A percentile compares a stretch with the other conserved stretches of the same genome.
phyloP scores from a whole-genome alignment of 257 asterid genomes.

The Handroanthus guayacan region DNA sequence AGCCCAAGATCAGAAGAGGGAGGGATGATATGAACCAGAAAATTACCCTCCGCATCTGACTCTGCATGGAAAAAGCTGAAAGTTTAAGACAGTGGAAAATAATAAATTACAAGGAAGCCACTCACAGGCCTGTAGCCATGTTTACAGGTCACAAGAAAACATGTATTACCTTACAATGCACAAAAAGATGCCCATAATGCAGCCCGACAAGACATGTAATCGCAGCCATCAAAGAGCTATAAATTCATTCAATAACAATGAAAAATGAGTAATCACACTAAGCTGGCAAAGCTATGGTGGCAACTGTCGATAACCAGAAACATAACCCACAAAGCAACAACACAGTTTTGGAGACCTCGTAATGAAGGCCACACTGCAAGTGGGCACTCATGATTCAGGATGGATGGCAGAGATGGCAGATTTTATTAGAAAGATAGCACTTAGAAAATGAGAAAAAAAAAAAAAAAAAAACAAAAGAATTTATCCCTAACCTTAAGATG shows the following conservation, averaged over 20 bases:
- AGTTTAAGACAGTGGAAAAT: conserved; percentile 14
- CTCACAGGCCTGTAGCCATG: conserved; percentile 20
- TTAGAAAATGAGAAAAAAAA: conserved; percentile 13
- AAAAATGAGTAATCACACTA: conserved; percentile 12
- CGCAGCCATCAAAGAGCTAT: conserved; percentile 89
- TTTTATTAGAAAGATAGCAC: conserved; percentile 10
- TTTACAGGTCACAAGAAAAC: conserved; percentile 25
- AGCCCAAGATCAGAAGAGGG: conserved; percentile 64
- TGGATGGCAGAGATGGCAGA: background rate
- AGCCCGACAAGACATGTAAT: conserved; percentile 83
- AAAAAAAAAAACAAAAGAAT: conserved; percentile 12
- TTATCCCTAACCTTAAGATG: conserved; percentile 65
- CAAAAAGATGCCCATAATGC: conserved; percentile 87
- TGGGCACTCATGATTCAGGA: background rate
- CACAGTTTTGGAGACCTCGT: background rate
- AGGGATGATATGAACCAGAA: conserved; percentile 74
- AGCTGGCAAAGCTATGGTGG: conserved; percentile 15
- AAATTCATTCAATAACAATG: conserved; percentile 40
- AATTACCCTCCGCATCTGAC: conserved; percentile 57
- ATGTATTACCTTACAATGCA: conserved; percentile 68
- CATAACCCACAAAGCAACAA: conserved; percentile 4
- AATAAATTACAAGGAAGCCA: conserved; percentile 28
- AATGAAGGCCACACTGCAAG: conserved; percentile 6
- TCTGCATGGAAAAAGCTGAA: conserved; percentile 50
- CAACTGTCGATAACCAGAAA: conserved; percentile 30